phyloP scores from a whole-genome alignment of 345 rosid genomes.

The Boechera stricta region DNA sequence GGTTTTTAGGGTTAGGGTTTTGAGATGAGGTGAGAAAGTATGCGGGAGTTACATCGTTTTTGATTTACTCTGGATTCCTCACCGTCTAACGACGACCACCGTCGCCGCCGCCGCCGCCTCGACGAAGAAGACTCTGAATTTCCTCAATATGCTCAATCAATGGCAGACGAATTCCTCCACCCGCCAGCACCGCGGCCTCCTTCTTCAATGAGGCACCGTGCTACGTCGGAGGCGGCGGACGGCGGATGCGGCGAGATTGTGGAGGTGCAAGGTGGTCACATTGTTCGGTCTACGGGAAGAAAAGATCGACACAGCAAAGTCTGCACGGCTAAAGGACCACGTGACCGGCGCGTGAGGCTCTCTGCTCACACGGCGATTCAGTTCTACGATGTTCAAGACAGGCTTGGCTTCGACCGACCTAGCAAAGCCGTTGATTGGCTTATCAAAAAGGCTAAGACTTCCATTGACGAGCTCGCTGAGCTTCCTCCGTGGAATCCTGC shows the following conservation, averaged over 20 bases:
- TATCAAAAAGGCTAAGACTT: slow-evolving; percentile 80
- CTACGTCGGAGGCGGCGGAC: slow-evolving; percentile 49
- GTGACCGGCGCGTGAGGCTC: slow-evolving; percentile 95
- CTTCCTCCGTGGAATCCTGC: slow-evolving; percentile 86
- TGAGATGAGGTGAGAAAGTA: slow-evolving; percentile 21
- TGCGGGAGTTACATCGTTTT: slow-evolving; percentile 43
- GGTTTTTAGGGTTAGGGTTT: slow-evolving; percentile 46
- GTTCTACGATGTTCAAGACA: slow-evolving; percentile 96
- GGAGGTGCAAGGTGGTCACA: slow-evolving; percentile 99
- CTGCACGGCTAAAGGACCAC: slow-evolving; percentile 90
- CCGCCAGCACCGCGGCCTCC: slow-evolving; percentile 52
- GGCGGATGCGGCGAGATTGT: slow-evolving; percentile 74
- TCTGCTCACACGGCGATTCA: slow-evolving; percentile 95
- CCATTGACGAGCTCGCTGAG: slow-evolving; percentile 90
- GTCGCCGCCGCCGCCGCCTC: slow-evolving; percentile 38
- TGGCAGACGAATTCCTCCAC: slow-evolving; percentile 56
- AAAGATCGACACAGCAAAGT: slow-evolving; percentile 98
- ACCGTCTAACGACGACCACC: slow-evolving; percentile 40
- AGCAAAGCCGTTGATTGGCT: slow-evolving; percentile 99
- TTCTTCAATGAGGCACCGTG: slow-evolving; percentile 45
- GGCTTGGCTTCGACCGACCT: slow-evolving; percentile 94
- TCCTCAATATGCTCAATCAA: slow-evolving; percentile 50
- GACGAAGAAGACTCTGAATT: slow-evolving; percentile 51
- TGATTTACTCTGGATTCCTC: slow-evolving; percentile 49
- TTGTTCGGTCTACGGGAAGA: slow-evolving; percentile 89